phyloP scores from a whole-genome alignment of 202 grass and related monocot species.

The Digitaria exilis region DNA sequence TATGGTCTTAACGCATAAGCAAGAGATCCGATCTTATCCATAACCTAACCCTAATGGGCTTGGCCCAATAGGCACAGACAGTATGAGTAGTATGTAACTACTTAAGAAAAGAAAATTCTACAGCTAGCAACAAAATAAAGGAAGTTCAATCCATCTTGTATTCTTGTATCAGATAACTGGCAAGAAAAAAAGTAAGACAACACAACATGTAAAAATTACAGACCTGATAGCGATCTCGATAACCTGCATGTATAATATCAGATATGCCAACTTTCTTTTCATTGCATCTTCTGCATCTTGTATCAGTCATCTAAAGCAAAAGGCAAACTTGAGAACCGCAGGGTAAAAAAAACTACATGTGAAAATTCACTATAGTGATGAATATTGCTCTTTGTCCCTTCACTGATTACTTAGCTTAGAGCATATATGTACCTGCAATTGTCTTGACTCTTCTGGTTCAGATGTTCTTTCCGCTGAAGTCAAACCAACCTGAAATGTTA shows the following conservation, averaged over 20 bases:
- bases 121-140: conserved; percentile 8
- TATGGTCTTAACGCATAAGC: too few relatives aligned
- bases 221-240: conserved; percentile 96
- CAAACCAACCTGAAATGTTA: conserved; percentile 68
- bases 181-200: neutral
- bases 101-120: neutral
- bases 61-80: too few relatives aligned
- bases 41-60: too few relatives aligned
- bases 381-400: conserved; percentile 22
- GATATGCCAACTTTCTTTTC: conserved; percentile 90
- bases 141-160: neutral
- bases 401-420: too few relatives aligned
- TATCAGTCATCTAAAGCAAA: conserved; percentile 85
- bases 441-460: conserved; percentile 83
- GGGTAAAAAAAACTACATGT: conserved; percentile 16
- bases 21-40: too few relatives aligned
- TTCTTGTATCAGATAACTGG: neutral
- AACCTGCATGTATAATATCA: conserved; percentile 81
- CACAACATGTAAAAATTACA: conserved; percentile 19
- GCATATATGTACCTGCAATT: conserved; percentile 56
- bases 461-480: conserved; percentile 74
- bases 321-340: conserved; percentile 19
- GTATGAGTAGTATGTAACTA: neutral
- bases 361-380: conserved; percentile 9
- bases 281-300: conserved; percentile 68